Conservation (phyloP, 2,329 filamentous ascomycete genomes). For the Capronia americana region DNA sequence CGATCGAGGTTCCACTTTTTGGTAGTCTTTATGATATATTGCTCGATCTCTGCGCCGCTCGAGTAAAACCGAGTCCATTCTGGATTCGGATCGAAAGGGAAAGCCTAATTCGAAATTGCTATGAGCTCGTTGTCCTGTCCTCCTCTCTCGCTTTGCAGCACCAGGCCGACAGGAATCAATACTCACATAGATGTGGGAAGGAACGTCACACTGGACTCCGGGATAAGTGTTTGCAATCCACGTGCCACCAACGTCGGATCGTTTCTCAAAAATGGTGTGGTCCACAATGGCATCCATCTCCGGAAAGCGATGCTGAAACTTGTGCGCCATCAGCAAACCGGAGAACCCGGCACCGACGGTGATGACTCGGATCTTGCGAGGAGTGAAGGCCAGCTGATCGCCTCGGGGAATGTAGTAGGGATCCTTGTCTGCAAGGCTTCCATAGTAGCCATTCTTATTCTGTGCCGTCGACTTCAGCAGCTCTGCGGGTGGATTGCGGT, state of each 20-base stretch:
- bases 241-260: constrained; percentile 49
- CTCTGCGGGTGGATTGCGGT: constrained; percentile 24
- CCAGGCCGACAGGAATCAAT: constrained; percentile 43
- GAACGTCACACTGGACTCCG: constrained; percentile 65
- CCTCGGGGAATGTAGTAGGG: constrained; percentile 25
- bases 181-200: constrained; percentile 68
- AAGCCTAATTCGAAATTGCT: constrained; percentile 47
- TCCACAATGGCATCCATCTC: constrained; percentile 45
- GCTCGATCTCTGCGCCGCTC: constrained; percentile 49
- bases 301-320: constrained; percentile 47
- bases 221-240: constrained; percentile 52
- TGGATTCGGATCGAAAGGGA: constrained; percentile 50
- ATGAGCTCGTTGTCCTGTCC: constrained; percentile 35
- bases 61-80: constrained; percentile 53
- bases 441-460: background rate
- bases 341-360: constrained; percentile 12
- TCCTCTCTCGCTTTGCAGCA: too few relatives aligned
- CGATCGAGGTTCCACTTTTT: constrained; percentile 50
- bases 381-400: constrained; percentile 39
- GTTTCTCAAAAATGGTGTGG: constrained; percentile 53
- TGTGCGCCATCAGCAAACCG: constrained; percentile 30
- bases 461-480: background rate
- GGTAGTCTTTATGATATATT: constrained; percentile 50
- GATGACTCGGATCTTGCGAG: constrained; percentile 8
- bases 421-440: background rate